These are phyloP conservation scores for Syncephalastrum monosporum DNA, from an alignment of 371 early-diverging fungal genomes.

Conservation along the genomic window DNA sequence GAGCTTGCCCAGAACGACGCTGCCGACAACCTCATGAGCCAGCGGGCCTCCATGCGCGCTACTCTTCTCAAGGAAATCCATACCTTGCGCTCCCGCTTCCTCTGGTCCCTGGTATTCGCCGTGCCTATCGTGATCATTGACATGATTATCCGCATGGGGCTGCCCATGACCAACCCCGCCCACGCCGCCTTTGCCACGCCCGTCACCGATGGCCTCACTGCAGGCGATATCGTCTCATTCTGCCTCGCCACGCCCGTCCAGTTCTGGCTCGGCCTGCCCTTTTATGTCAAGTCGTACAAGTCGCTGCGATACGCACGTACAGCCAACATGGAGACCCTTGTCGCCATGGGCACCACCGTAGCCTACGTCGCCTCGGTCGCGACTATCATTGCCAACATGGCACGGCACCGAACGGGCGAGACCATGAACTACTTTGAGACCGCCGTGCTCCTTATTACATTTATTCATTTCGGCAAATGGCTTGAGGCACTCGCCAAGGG, in stretches of 20 bases:
- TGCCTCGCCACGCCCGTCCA: slow-evolving; percentile 58
- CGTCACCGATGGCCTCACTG: slow-evolving; percentile 43
- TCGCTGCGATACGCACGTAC: slow-evolving; percentile 57
- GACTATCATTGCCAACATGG: slow-evolving; percentile 56
- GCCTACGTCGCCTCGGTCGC: slow-evolving; percentile 61
- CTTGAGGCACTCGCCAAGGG: slow-evolving; percentile 70
- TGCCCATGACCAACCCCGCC: slow-evolving; percentile 41
- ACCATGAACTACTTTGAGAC: slow-evolving; percentile 69
- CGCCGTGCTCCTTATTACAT: slow-evolving; percentile 64
- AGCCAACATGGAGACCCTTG: slow-evolving; percentile 72
- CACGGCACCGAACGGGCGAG: slow-evolving; percentile 16
- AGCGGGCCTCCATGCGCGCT: slow-evolving; percentile 45
- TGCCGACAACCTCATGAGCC: slow-evolving; percentile 30
- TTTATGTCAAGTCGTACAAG: slow-evolving; percentile 53
- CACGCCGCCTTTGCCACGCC: slow-evolving; percentile 33
- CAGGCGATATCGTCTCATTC: slow-evolving; percentile 52
- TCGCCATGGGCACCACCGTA: slow-evolving; percentile 68
- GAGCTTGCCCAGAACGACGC: slow-evolving; percentile 39
- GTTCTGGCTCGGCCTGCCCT: slow-evolving; percentile 55
- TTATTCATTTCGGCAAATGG: slow-evolving; percentile 71
- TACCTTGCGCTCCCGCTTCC: slow-evolving; percentile 37
- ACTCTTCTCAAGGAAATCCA: slow-evolving; percentile 49
- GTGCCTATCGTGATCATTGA: slow-evolving; percentile 59
- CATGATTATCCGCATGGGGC: slow-evolving; percentile 64
- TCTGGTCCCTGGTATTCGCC: slow-evolving; percentile 60